Percentiles rank a stretch among this genome's conserved stretches.
Evolutionary conservation across 345 rosid genomes (phyloP).

Genomic region (Chamaenerion angustifolium): DNA sequence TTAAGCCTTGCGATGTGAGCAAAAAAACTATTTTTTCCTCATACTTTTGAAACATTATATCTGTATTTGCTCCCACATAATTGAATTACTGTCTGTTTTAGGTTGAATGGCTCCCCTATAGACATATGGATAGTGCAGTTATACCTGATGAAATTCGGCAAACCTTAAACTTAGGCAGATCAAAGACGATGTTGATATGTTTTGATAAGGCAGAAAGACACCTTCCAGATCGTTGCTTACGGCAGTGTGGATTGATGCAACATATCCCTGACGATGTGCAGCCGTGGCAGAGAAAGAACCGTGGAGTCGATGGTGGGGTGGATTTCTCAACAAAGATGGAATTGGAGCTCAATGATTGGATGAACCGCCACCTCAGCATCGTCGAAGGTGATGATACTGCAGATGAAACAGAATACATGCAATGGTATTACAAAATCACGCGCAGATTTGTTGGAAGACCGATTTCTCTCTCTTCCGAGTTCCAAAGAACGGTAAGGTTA

Average conservation of each 20-base stretch:
- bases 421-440: conserved; percentile 65
- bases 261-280: conserved; percentile 72
- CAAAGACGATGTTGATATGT: conserved; percentile 87
- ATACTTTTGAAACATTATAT: neutral
- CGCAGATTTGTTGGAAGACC: conserved; percentile 83
- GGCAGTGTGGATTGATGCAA: conserved; percentile 71
- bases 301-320: conserved; percentile 97
- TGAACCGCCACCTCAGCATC: conserved; percentile 41
- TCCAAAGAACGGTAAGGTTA: conserved; percentile 61
- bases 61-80: too few species aligned
- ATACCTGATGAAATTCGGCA: conserved; percentile 54
- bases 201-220: conserved; percentile 99
- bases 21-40: neutral
- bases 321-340: conserved; percentile 91
- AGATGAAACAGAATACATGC: conserved; percentile 70
- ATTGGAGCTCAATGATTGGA: conserved; percentile 80
- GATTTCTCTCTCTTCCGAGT: conserved; percentile 63
- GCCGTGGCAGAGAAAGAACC: conserved; percentile 86
- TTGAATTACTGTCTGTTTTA: conserved; percentile 16
- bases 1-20: conserved; percentile 69
- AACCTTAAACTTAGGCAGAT: conserved; percentile 65
- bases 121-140: conserved; percentile 43
- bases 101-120: conserved; percentile 95
- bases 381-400: conserved; percentile 47
- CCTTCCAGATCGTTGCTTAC: conserved; percentile 86